These are phyloP conservation scores for Aspergillus wentii DNA, from an alignment of 495 filamentous ascomycete genomes.

Conservation along the genomic window DNA sequence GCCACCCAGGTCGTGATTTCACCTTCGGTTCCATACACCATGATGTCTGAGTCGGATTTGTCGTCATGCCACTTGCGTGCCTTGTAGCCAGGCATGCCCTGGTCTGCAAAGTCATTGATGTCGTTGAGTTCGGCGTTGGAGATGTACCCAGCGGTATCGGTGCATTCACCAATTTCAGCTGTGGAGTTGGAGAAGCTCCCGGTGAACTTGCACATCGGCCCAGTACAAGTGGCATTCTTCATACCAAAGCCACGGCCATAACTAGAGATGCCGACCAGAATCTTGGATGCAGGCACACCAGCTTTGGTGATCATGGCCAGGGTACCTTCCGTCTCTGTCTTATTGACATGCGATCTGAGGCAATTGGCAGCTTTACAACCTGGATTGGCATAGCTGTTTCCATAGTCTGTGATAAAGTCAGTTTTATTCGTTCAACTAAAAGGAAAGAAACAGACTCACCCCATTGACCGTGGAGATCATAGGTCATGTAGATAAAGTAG, in stretches of 20 bases:
- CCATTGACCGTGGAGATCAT: constrained; percentile 26
- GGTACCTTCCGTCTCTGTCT: constrained; percentile 33
- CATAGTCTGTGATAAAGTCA: no score
- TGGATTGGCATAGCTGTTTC: constrained; percentile 8
- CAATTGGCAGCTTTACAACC: constrained; percentile 35
- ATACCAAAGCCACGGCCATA: constrained; percentile 38
- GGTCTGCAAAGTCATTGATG: no score
- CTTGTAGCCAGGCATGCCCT: not conserved
- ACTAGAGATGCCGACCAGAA: constrained; percentile 32
- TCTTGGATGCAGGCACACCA: constrained; percentile 32
- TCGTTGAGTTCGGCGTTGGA: constrained; percentile 14
- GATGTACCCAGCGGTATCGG: constrained; percentile 18
- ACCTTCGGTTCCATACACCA: no score
- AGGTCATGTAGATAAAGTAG: constrained; percentile 34
- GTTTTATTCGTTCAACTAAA: no score
- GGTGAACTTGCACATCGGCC: constrained; percentile 14
- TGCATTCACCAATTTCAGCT: constrained; percentile 26
- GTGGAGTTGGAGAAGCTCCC: constrained; percentile 20
- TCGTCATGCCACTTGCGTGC: constrained; percentile 6
- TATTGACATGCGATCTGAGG: constrained; percentile 38
- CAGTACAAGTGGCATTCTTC: constrained; percentile 18
- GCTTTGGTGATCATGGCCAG: constrained; percentile 49
- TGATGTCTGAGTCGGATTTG: constrained; percentile 25
- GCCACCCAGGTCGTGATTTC: constrained; percentile 37
- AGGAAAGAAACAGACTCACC: no score